A percentile compares a stretch with the other conserved stretches of the same genome.
phyloP scores from a whole-genome alignment of 1,284 basidiomycete genomes.

The Volvariella volvacea region DNA sequence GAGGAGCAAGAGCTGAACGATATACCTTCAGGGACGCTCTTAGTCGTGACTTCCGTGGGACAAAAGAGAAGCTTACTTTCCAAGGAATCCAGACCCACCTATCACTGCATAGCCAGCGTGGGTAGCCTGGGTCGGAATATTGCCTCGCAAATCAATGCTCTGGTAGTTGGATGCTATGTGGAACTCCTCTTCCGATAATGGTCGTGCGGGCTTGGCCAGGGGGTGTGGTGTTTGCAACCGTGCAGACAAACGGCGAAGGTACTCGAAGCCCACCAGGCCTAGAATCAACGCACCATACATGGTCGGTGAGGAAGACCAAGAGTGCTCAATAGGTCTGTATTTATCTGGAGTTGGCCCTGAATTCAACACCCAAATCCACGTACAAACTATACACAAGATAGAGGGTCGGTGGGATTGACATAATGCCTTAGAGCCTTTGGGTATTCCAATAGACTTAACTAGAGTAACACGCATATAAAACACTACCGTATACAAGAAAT shows the following conservation, averaged over 20 bases:
- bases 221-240: conserved; percentile 12
- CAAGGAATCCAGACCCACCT: conserved; percentile 28
- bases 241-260: conserved; percentile 9
- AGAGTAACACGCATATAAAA: too few species aligned
- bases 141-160: conserved; percentile 21
- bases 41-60: too few species aligned
- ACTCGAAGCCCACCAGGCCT: neutral
- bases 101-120: conserved; percentile 23
- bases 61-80: conserved; percentile 18
- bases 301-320: too few species aligned
- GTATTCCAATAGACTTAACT: too few species aligned
- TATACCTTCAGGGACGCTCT: conserved; percentile 21
- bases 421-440: too few species aligned
- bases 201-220: conserved; percentile 3
- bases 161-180: conserved; percentile 19
- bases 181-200: conserved; percentile 14
- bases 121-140: conserved; percentile 19
- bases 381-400: too few species aligned
- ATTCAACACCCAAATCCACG: too few species aligned
- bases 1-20: conserved; percentile 24
- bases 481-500: too few species aligned
- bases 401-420: too few species aligned
- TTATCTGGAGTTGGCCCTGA: too few species aligned
- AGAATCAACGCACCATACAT: too few species aligned
- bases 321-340: too few species aligned